Conservation (phyloP, 257 asterid species). For the Mitragyna speciosa region DNA sequence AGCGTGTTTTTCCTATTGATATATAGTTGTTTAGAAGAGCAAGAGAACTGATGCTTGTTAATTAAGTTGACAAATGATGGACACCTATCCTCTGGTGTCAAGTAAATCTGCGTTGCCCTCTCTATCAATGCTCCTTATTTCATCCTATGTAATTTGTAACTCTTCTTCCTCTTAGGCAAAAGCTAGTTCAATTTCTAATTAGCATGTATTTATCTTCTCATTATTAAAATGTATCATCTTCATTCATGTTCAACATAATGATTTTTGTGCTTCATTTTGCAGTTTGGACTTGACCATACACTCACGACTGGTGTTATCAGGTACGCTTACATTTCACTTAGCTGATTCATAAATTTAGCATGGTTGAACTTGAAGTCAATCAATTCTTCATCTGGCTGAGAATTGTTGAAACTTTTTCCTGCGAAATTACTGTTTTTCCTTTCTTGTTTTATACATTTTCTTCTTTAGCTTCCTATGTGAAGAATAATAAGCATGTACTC, state of each 20-base stretch:
- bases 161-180: not conserved
- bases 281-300: constrained; percentile 99
- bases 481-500: not conserved
- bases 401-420: not conserved
- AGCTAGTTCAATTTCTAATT: not conserved
- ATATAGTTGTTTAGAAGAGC: not conserved
- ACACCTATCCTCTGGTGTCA: not conserved
- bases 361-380: not conserved
- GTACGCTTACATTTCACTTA: constrained; percentile 32
- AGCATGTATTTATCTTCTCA: not conserved
- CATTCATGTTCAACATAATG: constrained; percentile 21
- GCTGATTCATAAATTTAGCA: not conserved
- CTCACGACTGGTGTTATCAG: constrained; percentile 99
- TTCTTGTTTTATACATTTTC: not conserved
- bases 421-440: not conserved
- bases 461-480: not conserved
- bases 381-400: not conserved
- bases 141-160: not conserved
- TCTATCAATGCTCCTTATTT: not conserved
- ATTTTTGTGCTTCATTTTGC: constrained; percentile 31
- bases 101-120: not conserved
- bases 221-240: constrained; percentile 15
- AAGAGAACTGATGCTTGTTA: no score
- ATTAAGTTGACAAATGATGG: not conserved
- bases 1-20: not conserved